Evolutionary conservation across 2,329 filamentous ascomycete species (phyloP).

Genomic region (Penicillium sp.): DNA sequence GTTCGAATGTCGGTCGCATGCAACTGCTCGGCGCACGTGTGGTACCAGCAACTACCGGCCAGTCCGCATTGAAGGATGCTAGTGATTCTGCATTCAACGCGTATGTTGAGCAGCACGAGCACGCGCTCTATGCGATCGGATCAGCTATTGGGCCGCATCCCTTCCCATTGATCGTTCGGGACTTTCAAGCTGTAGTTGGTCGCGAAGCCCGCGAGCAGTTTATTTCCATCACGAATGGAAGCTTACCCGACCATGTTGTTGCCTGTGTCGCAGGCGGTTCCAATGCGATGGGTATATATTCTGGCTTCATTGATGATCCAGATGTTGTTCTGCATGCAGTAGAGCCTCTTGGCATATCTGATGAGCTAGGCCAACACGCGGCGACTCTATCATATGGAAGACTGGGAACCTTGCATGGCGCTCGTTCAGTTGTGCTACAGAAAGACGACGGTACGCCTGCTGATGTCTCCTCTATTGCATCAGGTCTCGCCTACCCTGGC

Average conservation of each 20-base stretch:
- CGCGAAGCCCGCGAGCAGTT: constrained; percentile 11
- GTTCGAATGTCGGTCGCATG: constrained; percentile 51
- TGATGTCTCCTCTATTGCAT: constrained; percentile 24
- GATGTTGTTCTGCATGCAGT: constrained; percentile 11
- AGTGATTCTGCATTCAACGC: constrained; percentile 86
- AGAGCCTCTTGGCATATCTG: constrained; percentile 6
- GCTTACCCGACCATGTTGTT: constrained; percentile 6
- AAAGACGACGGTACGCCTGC: constrained; percentile 10
- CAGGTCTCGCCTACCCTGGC: constrained; percentile 34
- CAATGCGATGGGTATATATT: constrained; percentile 21
- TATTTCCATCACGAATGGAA: background rate
- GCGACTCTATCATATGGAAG: constrained; percentile 13
- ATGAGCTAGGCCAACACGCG: constrained; percentile 2
- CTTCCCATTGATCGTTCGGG: constrained; percentile 18
- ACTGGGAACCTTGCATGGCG: constrained; percentile 15
- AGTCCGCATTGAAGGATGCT: constrained; percentile 72
- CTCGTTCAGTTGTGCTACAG: constrained; percentile 13
- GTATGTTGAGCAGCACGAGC: constrained; percentile 82
- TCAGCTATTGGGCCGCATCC: constrained; percentile 90
- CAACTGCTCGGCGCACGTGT: constrained; percentile 2
- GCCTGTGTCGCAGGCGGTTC: constrained; percentile 20
- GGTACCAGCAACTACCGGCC: constrained; percentile 65
- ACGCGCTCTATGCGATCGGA: constrained; percentile 90
- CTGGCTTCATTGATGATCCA: constrained; percentile 12
- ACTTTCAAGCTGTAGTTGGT: constrained; percentile 17